Conservation (phyloP, 2,329 filamentous ascomycete genomes). For the Aspergillus luchuensis region DNA sequence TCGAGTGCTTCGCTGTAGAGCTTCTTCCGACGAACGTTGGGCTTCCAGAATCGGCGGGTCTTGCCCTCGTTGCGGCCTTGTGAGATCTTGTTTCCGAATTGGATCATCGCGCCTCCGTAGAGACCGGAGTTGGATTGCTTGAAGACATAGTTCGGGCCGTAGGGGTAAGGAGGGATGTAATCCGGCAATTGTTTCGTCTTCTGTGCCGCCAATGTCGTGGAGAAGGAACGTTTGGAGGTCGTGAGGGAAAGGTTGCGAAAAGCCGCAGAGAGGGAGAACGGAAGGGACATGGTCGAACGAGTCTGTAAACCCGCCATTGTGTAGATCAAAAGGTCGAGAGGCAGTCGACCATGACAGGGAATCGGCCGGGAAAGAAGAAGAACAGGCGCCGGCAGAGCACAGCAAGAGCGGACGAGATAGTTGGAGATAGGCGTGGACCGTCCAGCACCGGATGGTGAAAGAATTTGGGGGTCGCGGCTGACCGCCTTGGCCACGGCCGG, state of each 20-base stretch:
- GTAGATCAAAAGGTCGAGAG: conserved; percentile 14
- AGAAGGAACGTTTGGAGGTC: conserved; percentile 41
- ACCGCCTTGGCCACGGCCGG: conserved; percentile 36
- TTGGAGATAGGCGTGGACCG: neutral
- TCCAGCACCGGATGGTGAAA: conserved; percentile 22
- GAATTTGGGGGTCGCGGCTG: conserved; percentile 36
- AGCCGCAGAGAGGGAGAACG: conserved; percentile 40
- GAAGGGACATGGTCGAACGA: conserved; percentile 34
- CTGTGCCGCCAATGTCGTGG: conserved; percentile 37
- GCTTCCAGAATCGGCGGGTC: conserved; percentile 52
- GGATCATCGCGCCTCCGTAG: conserved; percentile 49
- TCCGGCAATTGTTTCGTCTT: conserved; percentile 38
- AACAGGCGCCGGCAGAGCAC: conserved; percentile 1
- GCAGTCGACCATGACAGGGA: conserved; percentile 20
- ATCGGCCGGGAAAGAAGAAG: neutral
- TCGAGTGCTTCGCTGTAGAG: conserved; percentile 48
- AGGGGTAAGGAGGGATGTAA: conserved; percentile 50
- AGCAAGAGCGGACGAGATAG: neutral
- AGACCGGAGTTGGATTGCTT: conserved; percentile 52
- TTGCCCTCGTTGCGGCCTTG: conserved; percentile 52
- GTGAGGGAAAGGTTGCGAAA: conserved; percentile 44
- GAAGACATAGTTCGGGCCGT: conserved; percentile 46
- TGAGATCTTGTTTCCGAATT: conserved; percentile 55
- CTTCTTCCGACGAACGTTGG: conserved; percentile 52
- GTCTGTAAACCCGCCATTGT: conserved; percentile 36